phyloP scores from a whole-genome alignment of 2,329 filamentous ascomycete genomes.

The Elsinoe ampelina region DNA sequence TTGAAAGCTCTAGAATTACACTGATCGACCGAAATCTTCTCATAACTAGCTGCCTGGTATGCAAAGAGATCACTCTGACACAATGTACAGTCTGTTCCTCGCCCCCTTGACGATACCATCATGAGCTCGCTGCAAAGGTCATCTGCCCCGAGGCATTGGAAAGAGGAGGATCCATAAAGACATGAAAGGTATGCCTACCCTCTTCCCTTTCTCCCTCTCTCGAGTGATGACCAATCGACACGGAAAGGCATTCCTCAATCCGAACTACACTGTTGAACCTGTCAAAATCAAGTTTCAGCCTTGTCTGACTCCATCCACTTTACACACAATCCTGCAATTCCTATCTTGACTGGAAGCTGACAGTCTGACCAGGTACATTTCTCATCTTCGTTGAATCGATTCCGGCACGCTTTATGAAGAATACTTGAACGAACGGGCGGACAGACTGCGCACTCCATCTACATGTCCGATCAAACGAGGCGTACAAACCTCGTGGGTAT shows the following conservation, averaged over 20 bases:
- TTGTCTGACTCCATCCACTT: constrained; percentile 46
- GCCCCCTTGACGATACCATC: background rate
- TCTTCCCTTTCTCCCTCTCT: background rate
- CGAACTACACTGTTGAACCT: constrained; percentile 56
- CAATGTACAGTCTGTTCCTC: background rate
- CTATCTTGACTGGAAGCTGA: constrained; percentile 11
- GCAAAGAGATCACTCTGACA: background rate
- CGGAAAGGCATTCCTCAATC: constrained; percentile 59
- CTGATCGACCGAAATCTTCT: constrained; percentile 30
- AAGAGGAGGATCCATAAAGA: background rate
- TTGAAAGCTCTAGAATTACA: constrained; percentile 45
- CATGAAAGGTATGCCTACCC: constrained; percentile 14
- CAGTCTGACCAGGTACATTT: constrained; percentile 15
- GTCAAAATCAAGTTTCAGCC: constrained; percentile 57
- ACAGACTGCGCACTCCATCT: constrained; percentile 50
- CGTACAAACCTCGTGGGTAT: constrained; percentile 57
- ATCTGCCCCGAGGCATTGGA: background rate
- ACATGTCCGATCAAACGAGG: constrained; percentile 44
- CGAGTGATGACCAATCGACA: constrained; percentile 52
- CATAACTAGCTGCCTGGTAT: background rate
- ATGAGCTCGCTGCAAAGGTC: background rate
- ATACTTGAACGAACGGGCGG: constrained; percentile 60
- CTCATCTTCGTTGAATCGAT: background rate
- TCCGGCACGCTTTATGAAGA: constrained; percentile 42
- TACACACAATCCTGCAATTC: background rate